Evolutionary conservation across 805 yeast genomes (phyloP), one percentile per base, ranked within the genome.

Genomic region (Brettanomyces sp.): DNA sequence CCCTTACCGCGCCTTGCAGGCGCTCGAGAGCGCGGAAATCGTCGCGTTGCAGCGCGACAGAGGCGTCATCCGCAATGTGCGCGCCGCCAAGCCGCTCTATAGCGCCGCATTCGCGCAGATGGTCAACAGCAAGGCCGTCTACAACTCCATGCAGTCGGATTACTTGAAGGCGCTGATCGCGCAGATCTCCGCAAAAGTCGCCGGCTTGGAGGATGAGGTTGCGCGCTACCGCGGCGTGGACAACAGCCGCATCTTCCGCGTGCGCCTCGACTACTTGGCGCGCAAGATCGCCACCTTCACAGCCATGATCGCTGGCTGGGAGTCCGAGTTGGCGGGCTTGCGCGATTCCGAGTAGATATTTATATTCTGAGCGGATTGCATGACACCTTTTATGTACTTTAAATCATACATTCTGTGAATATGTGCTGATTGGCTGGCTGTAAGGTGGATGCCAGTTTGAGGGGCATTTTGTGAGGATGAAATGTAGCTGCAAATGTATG

Each of bases 51-150:
- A 75, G n/a, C 74, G 88, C 49, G 85, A 82, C 38, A 82, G 85
- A 51, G 98, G 97, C 14, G 74, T 87, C 25, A 64, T 86, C 21
- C 67, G 70, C 40, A 73, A 74, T 5, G 76, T 93, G 18, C 63
- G 66, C 21, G 87, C 95, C 1, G 95, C 96, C 0, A 81, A 89
- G 55, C 98, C 99, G 3, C 66, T 93, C 22, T 89, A 70, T 62
- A 73, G 74, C 47, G 85, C 90, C 0, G 96, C 98, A 0, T 93
- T 91, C 65, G 56, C 69, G 47, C 74, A 75, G 48, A 69, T 93
- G 57, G 73, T 80, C 3, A 52, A 69, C 2, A 90, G 89, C 58
- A 56, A 67, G 13, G 69, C 72, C 14, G 64, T 85, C 5, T 74
- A 70, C 46, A 77, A 77, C 23, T 69, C 78, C 11, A 72, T 86